Conservation (phyloP, 2,329 filamentous ascomycete species). For the Dothideomycetidae sp. region DNA sequence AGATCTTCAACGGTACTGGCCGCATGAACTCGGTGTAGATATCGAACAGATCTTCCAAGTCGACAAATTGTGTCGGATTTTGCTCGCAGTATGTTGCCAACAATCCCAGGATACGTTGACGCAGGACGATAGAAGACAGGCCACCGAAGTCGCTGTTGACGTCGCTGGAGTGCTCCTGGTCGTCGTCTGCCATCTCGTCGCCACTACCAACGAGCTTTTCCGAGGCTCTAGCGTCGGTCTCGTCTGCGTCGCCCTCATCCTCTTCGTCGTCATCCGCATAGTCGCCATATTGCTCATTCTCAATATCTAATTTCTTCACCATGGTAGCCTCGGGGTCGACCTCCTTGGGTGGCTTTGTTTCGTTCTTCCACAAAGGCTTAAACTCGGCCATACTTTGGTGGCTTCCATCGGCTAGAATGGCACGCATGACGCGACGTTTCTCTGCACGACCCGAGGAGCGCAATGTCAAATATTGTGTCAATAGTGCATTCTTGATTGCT, state of each 20-base stretch:
- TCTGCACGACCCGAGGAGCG: conserved; percentile 25
- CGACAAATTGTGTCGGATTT: conserved; percentile 33
- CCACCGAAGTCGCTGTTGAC: conserved; percentile 21
- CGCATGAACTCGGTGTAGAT: conserved; percentile 43
- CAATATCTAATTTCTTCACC: conserved; percentile 36
- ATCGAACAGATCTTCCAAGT: conserved; percentile 43
- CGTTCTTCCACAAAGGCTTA: conserved; percentile 52
- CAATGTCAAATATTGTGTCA: conserved; percentile 44
- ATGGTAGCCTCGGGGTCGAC: conserved; percentile 36
- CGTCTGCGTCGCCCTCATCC: conserved; percentile 20
- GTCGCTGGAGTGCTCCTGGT: conserved; percentile 12
- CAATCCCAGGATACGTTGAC: conserved; percentile 49
- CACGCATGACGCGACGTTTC: conserved; percentile 44
- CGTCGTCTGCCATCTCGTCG: conserved; percentile 11
- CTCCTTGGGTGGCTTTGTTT: conserved; percentile 38
- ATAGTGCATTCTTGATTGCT: conserved; percentile 39
- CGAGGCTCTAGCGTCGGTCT: conserved; percentile 1
- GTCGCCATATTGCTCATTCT: conserved; percentile 46
- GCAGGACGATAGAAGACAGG: conserved; percentile 44
- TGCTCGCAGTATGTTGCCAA: conserved; percentile 25
- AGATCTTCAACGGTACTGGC: conserved; percentile 43
- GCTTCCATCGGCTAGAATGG: conserved; percentile 52
- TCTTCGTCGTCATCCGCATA: conserved; percentile 45
- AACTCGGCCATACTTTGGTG: conserved; percentile 40
- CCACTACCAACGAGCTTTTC: neutral